Conservation (phyloP, 2,329 filamentous ascomycete species). For the Fusarium sp. region DNA sequence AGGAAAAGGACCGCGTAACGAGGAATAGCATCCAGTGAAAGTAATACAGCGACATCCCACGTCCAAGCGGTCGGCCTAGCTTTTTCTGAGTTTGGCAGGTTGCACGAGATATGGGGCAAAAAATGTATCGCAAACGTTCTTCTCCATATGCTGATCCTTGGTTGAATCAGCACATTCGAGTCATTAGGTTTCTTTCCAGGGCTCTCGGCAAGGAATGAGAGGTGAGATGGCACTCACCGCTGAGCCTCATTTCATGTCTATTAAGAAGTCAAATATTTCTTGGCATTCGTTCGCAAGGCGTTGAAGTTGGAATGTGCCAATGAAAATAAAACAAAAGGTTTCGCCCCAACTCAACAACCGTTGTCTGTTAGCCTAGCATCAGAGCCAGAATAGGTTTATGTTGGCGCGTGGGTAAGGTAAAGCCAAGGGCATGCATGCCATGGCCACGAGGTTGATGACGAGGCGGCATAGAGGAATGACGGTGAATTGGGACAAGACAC, state of each 20-base stretch:
- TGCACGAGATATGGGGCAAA: constrained; percentile 31
- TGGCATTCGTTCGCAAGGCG: constrained; percentile 17
- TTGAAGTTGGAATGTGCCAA: constrained; percentile 9
- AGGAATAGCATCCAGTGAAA: constrained; percentile 31
- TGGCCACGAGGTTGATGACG: constrained; percentile 40
- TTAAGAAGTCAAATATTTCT: constrained; percentile 13
- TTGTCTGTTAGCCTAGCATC: constrained; percentile 6
- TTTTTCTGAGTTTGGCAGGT: constrained; percentile 38
- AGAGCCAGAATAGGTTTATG: constrained; percentile 11
- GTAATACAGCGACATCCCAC: constrained; percentile 30
- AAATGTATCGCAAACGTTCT: not conserved
- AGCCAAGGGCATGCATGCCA: constrained; percentile 16
- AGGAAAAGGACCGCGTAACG: not conserved
- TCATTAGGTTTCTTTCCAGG: too few species aligned
- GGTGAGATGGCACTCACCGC: constrained; percentile 15
- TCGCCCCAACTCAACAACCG: constrained; percentile 7
- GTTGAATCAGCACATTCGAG: constrained; percentile 25
- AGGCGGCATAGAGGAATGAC: constrained; percentile 36
- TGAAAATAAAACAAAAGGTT: constrained; percentile 11
- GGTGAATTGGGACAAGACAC: constrained; percentile 27
- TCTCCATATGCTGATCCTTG: constrained; percentile 23
- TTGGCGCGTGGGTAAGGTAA: constrained; percentile 43
- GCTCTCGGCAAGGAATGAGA: constrained; percentile 38
- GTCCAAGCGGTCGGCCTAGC: constrained; percentile 7
- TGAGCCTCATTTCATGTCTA: constrained; percentile 35